phyloP scores from a whole-genome alignment of 306 rosid genomes.

The Rosa lucieae region DNA sequence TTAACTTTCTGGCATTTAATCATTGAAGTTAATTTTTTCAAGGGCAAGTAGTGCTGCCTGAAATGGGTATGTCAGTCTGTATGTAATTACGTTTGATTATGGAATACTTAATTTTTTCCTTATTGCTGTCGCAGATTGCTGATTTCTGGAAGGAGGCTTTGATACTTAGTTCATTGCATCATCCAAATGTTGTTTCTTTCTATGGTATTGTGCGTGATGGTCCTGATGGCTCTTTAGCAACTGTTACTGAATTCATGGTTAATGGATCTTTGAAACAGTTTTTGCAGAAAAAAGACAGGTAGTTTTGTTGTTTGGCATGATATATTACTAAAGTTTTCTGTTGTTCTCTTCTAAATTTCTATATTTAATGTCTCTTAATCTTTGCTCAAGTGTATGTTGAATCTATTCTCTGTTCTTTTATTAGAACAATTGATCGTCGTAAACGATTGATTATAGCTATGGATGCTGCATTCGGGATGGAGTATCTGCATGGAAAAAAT shows the following conservation, averaged over 20 bases:
- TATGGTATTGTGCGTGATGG: slow-evolving; percentile 99
- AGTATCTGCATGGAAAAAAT: slow-evolving; percentile 92
- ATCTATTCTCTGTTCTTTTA: slow-evolving; percentile 24
- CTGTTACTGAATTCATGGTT: slow-evolving; percentile 97
- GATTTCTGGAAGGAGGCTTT: slow-evolving; percentile 99
- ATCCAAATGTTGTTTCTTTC: slow-evolving; percentile 97
- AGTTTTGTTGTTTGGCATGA: not conserved
- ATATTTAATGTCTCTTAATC: slow-evolving; percentile 13
- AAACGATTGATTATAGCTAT: slow-evolving; percentile 95
- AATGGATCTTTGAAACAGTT: slow-evolving; percentile 99
- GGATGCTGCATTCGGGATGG: slow-evolving; percentile 99
- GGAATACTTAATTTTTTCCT: not conserved
- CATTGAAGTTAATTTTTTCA: not conserved
- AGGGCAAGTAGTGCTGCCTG: not conserved
- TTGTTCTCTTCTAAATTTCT: slow-evolving; percentile 11
- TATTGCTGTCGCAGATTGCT: slow-evolving; percentile 57
- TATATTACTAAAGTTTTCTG: not conserved
- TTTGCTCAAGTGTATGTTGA: slow-evolving; percentile 10
- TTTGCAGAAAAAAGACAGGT: slow-evolving; percentile 98
- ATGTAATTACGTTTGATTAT: not conserved
- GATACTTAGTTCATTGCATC: slow-evolving; percentile 91
- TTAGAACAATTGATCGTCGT: slow-evolving; percentile 97
- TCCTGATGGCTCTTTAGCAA: slow-evolving; percentile 96
- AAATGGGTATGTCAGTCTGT: not conserved
- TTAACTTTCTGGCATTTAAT: not conserved